Evolutionary conservation across 2,329 filamentous ascomycete genomes (phyloP), one percentile per base, ranked within the genome.

Genomic region (Neophaeococcomyces aloes): DNA sequence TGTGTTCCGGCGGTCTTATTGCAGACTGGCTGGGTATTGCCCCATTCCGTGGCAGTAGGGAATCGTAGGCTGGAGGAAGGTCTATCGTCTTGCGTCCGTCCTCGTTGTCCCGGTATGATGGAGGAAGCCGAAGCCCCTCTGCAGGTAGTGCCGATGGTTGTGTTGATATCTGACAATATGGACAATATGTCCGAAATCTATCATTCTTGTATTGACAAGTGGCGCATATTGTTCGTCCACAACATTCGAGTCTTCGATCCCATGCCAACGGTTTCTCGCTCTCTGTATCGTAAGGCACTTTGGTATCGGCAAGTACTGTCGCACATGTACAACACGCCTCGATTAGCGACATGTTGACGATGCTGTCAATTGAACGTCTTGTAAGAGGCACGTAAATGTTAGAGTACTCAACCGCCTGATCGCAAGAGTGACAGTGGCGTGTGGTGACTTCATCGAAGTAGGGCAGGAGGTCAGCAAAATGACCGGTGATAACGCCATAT

Each of bases 91-190:
- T 17, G 15, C n/a, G 17, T 10, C n/a, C 19, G 3, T 41, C 17
- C 39, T 33, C 42, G 15, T 37, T 36, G 5, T 43, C 47, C 27
- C 53, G 48, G 37, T 61, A 61, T 1, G 58, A 51, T 18, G 59
- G 59, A n/a, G 53, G 57, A 8, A 56, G 41, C 56, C 71, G 74
- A 18, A 86, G 69, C 8, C 80, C 78, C 13, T 52, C 62, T 78
- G 78, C 1, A 78, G 56, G 74, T 37, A 78, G 69, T 3, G 79
- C 61, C 6, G 75, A 76, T 2, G 79, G 76, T 3, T 63, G 66
- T 34, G 67, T 72, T 4, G 79, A 79, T 53, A 86, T 74, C 62
- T 89, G 85, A 59, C 85, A 91, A 61, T 83, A 89, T 0, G 84
- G 84, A 62, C 75, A 79, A 52, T 78, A 78, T 29, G 69, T 66